These are phyloP conservation scores for Angomonas deanei DNA, from an alignment of 208 protist species.

Conservation along the genomic window DNA sequence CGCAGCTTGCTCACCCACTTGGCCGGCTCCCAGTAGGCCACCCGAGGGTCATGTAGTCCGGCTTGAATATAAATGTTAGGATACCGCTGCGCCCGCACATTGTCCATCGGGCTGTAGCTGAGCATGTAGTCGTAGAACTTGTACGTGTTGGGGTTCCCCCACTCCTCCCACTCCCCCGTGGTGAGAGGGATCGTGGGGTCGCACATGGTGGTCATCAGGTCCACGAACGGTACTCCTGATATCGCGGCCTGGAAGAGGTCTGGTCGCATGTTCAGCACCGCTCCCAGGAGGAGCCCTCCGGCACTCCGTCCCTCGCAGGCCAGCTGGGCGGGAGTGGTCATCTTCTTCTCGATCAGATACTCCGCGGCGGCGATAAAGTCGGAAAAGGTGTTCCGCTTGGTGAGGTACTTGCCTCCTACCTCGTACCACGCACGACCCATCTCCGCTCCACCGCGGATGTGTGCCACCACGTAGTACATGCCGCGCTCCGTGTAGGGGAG, in stretches of 20 bases:
- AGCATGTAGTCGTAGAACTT: slow-evolving; percentile 94
- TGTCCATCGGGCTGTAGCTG: slow-evolving; percentile 91
- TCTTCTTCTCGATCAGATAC: slow-evolving; percentile 61
- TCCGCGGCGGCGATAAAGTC: slow-evolving; percentile 91
- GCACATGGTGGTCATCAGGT: slow-evolving; percentile 93
- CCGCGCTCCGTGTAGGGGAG: slow-evolving; percentile 85
- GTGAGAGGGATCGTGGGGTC: slow-evolving; percentile 90
- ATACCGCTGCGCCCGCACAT: slow-evolving; percentile 83
- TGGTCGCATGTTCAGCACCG: slow-evolving; percentile 90
- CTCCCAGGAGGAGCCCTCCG: slow-evolving; percentile 90
- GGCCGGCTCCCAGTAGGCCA: slow-evolving; percentile 91
- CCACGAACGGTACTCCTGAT: slow-evolving; percentile 92
- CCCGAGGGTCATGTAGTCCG: slow-evolving; percentile 83
- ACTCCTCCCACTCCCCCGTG: slow-evolving; percentile 91
- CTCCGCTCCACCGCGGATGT: slow-evolving; percentile 92
- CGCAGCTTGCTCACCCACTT: slow-evolving; percentile 89
- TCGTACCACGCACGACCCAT: slow-evolving; percentile 90
- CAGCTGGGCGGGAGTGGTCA: slow-evolving; percentile 66
- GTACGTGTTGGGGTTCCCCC: slow-evolving; percentile 94
- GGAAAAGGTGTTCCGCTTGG: slow-evolving; percentile 91
- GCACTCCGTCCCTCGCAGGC: slow-evolving; percentile 90
- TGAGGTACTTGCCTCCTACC: slow-evolving; percentile 89
- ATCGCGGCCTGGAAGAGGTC: slow-evolving; percentile 82
- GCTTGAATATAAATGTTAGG: slow-evolving; percentile 80
- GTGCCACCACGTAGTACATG: slow-evolving; percentile 87